phyloP scores from a whole-genome alignment of 306 rosid species.

The Vigna angularis region DNA sequence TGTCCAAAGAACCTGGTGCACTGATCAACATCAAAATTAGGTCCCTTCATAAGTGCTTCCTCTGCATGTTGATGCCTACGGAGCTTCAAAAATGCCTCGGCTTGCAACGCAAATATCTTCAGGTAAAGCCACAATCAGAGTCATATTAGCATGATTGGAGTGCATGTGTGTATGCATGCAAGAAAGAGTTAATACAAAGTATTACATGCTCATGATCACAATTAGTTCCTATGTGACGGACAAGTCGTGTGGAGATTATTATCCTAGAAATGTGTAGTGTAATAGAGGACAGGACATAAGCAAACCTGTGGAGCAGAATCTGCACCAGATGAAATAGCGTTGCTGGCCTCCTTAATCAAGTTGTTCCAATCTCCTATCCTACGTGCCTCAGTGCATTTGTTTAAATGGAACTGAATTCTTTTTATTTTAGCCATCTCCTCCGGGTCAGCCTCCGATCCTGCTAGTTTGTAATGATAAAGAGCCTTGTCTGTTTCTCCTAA shows the following conservation, averaged over 20 bases:
- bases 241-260: neutral
- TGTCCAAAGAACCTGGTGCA: constrained; percentile 77
- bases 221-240: neutral
- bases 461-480: constrained; percentile 65
- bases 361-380: constrained; percentile 81
- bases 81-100: constrained; percentile 79
- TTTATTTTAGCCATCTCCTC: constrained; percentile 66
- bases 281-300: neutral
- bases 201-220: neutral
- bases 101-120: constrained; percentile 79
- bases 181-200: neutral
- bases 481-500: constrained; percentile 84
- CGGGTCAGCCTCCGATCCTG: constrained; percentile 77
- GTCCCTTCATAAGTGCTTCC: constrained; percentile 61
- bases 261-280: neutral
- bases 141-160: constrained; percentile 4
- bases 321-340: constrained; percentile 71
- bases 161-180: neutral
- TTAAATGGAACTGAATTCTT: constrained; percentile 62
- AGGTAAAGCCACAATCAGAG: constrained; percentile 15
- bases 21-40: constrained; percentile 63
- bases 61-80: constrained; percentile 81
- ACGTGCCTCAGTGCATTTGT: constrained; percentile 80
- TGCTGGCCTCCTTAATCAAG: constrained; percentile 56
- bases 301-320: constrained; percentile 82